phyloP scores from a whole-genome alignment of 1,284 basidiomycete species.

The Ganoderma leucocontextum region DNA sequence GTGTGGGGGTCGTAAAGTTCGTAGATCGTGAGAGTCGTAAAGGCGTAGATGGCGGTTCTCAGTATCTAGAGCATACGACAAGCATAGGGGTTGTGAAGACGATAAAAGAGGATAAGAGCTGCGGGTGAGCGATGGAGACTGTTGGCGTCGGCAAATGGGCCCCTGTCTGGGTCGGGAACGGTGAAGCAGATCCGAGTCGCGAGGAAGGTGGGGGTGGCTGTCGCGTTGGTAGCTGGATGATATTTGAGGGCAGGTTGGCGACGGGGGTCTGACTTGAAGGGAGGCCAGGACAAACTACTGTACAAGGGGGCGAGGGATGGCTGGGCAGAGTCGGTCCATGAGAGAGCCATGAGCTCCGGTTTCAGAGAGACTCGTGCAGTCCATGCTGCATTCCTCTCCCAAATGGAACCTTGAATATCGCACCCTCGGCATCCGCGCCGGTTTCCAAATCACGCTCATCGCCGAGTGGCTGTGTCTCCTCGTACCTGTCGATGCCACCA shows the following conservation, averaged over 20 bases:
- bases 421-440: constrained; percentile 3
- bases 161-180: constrained; percentile 2
- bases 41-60: constrained; percentile 15
- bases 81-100: constrained; percentile 11
- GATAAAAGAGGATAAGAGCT: constrained; percentile 13
- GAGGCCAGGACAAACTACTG: neutral
- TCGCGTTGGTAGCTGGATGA: constrained; percentile 18
- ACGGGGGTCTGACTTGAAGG: constrained; percentile 1
- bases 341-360: constrained; percentile 21
- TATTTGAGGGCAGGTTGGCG: constrained; percentile 8
- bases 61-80: constrained; percentile 20
- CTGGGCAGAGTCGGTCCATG: constrained; percentile 19
- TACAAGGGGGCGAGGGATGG: neutral
- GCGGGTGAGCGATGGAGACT: constrained; percentile 3
- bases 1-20: constrained; percentile 12
- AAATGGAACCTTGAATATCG: neutral
- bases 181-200: constrained; percentile 25
- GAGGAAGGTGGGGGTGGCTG: constrained; percentile 14
- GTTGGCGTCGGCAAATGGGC: constrained; percentile 1
- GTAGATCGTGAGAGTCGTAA: constrained; percentile 25
- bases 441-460: neutral
- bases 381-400: constrained; percentile 13
- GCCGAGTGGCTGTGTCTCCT: constrained; percentile 12
- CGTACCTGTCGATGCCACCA: neutral
- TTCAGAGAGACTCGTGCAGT: constrained; percentile 17